Evolutionary conservation across 352 stramenopile species (phyloP).

Genomic region (Phytophthora pini): DNA sequence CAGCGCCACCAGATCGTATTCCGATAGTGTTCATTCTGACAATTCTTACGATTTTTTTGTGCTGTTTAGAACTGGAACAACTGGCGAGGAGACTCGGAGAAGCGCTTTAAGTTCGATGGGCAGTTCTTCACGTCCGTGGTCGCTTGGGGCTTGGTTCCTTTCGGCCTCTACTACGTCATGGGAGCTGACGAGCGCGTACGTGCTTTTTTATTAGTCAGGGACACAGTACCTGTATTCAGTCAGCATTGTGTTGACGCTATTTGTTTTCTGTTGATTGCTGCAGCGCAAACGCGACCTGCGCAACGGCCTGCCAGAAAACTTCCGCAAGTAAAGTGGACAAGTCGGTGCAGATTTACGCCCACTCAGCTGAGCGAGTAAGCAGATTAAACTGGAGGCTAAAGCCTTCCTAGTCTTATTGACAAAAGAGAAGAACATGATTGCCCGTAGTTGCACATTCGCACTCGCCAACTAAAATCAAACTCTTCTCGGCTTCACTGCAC

Average conservation of each 20-base stretch:
- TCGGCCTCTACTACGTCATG: conserved; percentile 69
- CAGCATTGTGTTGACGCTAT: background rate
- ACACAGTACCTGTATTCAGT: background rate
- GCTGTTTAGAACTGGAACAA: conserved; percentile 82
- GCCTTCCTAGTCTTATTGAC: background rate
- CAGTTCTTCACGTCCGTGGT: conserved; percentile 65
- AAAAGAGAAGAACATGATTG: conserved; percentile 1
- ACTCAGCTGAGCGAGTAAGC: background rate
- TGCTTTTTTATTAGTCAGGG: conserved; percentile 3
- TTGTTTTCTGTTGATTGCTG: conserved; percentile 3
- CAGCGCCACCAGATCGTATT: background rate
- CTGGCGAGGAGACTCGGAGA: conserved; percentile 85
- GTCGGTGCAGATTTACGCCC: conserved; percentile 1
- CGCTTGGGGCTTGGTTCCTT: conserved; percentile 68
- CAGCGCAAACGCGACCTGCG: conserved; percentile 53
- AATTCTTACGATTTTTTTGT: conserved; percentile 1
- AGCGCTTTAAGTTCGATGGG: conserved; percentile 79
- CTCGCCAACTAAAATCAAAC: conserved; percentile 8
- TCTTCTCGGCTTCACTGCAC: background rate
- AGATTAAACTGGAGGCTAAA: background rate
- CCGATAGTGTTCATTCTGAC: conserved; percentile 5
- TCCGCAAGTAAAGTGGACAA: conserved; percentile 51
- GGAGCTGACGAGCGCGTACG: conserved; percentile 69
- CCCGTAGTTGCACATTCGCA: conserved; percentile 1
- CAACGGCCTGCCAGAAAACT: conserved; percentile 61